These are phyloP conservation scores for Aspergillus kassunensis DNA, from an alignment of 495 filamentous ascomycete species.

Conservation along the genomic window DNA sequence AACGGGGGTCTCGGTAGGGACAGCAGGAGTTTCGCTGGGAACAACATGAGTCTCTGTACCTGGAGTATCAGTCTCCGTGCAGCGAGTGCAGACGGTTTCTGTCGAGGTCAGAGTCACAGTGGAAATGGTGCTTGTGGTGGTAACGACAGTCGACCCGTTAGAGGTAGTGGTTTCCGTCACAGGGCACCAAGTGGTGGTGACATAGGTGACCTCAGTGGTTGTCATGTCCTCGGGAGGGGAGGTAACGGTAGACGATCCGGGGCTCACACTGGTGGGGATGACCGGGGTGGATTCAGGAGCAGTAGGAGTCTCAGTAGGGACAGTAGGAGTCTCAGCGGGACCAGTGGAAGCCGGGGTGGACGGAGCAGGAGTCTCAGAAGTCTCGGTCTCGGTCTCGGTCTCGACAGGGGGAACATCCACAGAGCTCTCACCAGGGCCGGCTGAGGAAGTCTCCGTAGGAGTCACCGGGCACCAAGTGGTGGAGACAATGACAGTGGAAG, in stretches of 20 bases:
- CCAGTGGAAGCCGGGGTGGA: constrained; percentile 15
- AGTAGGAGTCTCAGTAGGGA: constrained; percentile 6
- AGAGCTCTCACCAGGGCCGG: neutral
- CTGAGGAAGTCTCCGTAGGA: constrained; percentile 1
- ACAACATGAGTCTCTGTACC: constrained; percentile 3
- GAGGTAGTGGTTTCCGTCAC: constrained; percentile 31
- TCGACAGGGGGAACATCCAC: neutral
- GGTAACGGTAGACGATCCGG: constrained; percentile 5
- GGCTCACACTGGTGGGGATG: constrained; percentile 1
- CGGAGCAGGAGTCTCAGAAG: constrained; percentile 6
- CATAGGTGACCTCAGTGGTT: constrained; percentile 24
- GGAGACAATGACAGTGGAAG: constrained; percentile 52
- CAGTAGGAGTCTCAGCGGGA: constrained; percentile 15
- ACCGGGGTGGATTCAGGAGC: constrained; percentile 3
- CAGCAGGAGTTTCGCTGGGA: neutral
- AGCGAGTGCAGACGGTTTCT: constrained; percentile 27
- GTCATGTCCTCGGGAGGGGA: constrained; percentile 7
- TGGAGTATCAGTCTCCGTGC: constrained; percentile 5
- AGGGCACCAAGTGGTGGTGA: constrained; percentile 27
- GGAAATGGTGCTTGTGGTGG: constrained; percentile 32
- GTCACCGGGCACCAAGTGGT: constrained; percentile 46
- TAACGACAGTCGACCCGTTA: constrained; percentile 25
- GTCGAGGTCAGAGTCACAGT: constrained; percentile 26
- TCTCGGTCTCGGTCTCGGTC: neutral
- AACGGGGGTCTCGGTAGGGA: neutral